Evolutionary conservation across 495 filamentous ascomycete species (phyloP), one percentile per base, ranked within the genome.

Genomic region (Podospora pseudocomata): DNA sequence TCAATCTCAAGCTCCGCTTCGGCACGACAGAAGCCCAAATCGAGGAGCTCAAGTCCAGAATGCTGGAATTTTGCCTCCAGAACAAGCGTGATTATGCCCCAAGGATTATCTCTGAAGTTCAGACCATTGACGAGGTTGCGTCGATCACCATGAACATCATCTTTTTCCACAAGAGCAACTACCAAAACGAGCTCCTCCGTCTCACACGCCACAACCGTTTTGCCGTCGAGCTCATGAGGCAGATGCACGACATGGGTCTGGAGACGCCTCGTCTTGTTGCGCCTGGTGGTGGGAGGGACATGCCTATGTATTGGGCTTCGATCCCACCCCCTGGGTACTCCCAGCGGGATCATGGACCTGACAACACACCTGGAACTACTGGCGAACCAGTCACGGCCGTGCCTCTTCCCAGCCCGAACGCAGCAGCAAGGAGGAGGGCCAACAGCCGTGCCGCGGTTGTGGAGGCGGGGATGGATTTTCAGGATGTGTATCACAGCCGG

Each of bases 111-210:
- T 97, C 95, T 1, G 94, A 98, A 74, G 83, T 99, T 28, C 85
- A 86, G 18, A 90, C 82, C 19, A 83, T 86, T 67, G 81, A 84
- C 67, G 82, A 83, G 74, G 85, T 81, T 63, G 84, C 83, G 75
- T 82, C 75, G 53, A 85, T 97, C 72, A 97, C 91, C 11, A 84
- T 99, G 67, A 97, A 97, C 77, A 89, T 99, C 64, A 90, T 97
- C 70, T 97, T 97, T 81, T 97, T 98, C 81, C 97, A 97, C 84
- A 99, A 97, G 76, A 92, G 90, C 63, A 97, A 85, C 71, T 88
- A 82, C 74, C 94, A 97, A 73, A 97, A 97, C 79, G 95, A 99
- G 74, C 84, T 94, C 58, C 83, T 97, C 26, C 92, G 95, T 76
- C 85, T 99, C 2, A 90, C 89, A 67, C 87, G 95, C 18, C 91